Conservation (phyloP, 2,329 filamentous ascomycete species). For the Trichoderma lentiforme region DNA sequence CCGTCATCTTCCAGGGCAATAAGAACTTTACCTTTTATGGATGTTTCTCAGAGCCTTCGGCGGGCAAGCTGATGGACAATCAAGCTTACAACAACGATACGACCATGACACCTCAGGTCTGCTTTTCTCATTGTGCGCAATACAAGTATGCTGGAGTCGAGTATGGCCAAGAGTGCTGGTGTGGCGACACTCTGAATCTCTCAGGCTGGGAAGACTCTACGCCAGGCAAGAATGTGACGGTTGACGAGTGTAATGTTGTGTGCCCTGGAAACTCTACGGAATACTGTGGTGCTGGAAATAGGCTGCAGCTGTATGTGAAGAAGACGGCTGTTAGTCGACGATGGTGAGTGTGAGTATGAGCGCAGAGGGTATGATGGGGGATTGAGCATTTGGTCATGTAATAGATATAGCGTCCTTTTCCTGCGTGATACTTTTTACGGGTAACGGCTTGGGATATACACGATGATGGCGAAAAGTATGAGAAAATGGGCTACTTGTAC, state of each 20-base stretch:
- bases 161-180: slow-evolving; percentile 40
- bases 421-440: background rate
- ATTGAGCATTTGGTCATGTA: background rate
- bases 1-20: slow-evolving; percentile 33
- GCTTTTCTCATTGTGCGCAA: slow-evolving; percentile 32
- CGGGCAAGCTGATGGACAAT: slow-evolving; percentile 30
- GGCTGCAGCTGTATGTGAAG: slow-evolving; percentile 33
- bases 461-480: background rate
- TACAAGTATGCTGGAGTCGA: slow-evolving; percentile 38
- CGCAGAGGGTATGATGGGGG: background rate
- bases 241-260: slow-evolving; percentile 31
- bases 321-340: background rate
- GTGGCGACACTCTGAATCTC: slow-evolving; percentile 32
- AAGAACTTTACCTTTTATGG: slow-evolving; percentile 38
- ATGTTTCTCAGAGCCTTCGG: slow-evolving; percentile 34
- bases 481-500: background rate
- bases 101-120: slow-evolving; percentile 34
- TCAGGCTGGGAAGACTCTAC: slow-evolving; percentile 24
- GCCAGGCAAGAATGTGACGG: slow-evolving; percentile 31
- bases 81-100: slow-evolving; percentile 31
- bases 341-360: background rate
- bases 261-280: slow-evolving; percentile 34
- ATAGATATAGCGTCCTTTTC: background rate
- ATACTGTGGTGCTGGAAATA: slow-evolving; percentile 32
- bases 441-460: background rate